These are phyloP conservation scores for Penicillium crustosum DNA, from an alignment of 2,329 filamentous ascomycete genomes.

Conservation along the genomic window DNA sequence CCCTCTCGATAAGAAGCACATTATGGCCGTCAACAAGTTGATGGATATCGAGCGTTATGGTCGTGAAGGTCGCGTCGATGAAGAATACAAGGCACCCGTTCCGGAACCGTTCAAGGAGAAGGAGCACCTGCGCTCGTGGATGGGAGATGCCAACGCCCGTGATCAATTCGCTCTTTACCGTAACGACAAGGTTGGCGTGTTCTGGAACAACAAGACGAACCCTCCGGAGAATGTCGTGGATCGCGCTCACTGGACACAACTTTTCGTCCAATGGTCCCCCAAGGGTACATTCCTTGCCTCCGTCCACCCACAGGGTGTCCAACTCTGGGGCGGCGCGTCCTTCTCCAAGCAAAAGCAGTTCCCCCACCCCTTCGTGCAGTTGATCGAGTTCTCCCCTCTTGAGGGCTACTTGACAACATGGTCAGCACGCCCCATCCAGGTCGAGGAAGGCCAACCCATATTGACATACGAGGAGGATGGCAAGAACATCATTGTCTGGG, in stretches of 20 bases:
- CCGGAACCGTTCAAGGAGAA: constrained; percentile 85
- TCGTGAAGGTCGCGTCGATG: constrained; percentile 87
- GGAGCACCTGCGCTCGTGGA: constrained; percentile 92
- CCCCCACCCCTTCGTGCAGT: constrained; percentile 90
- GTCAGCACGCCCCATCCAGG: constrained; percentile 90
- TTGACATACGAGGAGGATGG: constrained; percentile 90
- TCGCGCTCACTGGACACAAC: constrained; percentile 94
- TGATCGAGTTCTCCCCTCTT: constrained; percentile 89
- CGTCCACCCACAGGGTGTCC: constrained; percentile 92
- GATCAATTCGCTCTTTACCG: constrained; percentile 97
- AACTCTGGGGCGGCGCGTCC: constrained; percentile 88
- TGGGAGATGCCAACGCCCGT: constrained; percentile 82
- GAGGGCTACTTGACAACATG: constrained; percentile 96
- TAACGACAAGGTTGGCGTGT: constrained; percentile 87
- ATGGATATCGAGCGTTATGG: constrained; percentile 97
- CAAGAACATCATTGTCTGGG: constrained; percentile 99
- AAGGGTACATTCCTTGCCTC: constrained; percentile 91
- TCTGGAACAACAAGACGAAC: constrained; percentile 98
- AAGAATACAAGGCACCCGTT: constrained; percentile 79
- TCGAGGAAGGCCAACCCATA: constrained; percentile 84
- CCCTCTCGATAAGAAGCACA: constrained; percentile 95
- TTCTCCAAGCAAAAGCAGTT: constrained; percentile 93
- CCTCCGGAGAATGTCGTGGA: constrained; percentile 85
- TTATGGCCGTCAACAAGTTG: constrained; percentile 92
- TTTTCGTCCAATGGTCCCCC: constrained; percentile 97